These are phyloP conservation scores for Strobilomyces confusus DNA, from an alignment of 768 basidiomycete genomes.

Conservation along the genomic window DNA sequence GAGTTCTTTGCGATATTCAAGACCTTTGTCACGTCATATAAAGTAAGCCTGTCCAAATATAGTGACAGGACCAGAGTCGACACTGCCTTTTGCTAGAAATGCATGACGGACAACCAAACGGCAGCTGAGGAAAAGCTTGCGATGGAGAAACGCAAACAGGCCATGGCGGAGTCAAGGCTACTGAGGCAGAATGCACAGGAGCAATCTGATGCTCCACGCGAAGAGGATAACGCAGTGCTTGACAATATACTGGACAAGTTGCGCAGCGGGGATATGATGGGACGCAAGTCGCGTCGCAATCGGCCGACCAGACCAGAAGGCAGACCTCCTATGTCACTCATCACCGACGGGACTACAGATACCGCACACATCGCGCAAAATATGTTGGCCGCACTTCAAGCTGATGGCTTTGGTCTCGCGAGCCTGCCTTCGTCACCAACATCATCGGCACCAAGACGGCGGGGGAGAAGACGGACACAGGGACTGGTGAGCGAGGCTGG, in stretches of 20 bases:
- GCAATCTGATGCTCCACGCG: constrained; percentile 38
- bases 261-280: constrained; percentile 62
- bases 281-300: constrained; percentile 50
- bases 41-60: constrained; percentile 39
- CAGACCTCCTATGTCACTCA: constrained; percentile 20
- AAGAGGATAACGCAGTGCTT: constrained; percentile 55
- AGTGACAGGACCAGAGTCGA: constrained; percentile 3
- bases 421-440: constrained; percentile 50
- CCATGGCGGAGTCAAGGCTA: constrained; percentile 58
- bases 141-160: constrained; percentile 63
- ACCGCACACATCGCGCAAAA: constrained; percentile 59
- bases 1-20: constrained; percentile 98
- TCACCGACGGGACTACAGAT: constrained; percentile 30
- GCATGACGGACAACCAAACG: constrained; percentile 73
- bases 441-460: constrained; percentile 28
- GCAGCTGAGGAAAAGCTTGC: constrained; percentile 68
- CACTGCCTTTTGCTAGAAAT: constrained; percentile 58
- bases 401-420: constrained; percentile 54
- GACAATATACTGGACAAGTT: constrained; percentile 72
- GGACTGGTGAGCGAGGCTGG: constrained; percentile 36
- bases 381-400: constrained; percentile 72
- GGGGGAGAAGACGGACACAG: constrained; percentile 25
- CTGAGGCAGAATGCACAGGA: constrained; percentile 49
- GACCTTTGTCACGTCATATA: constrained; percentile 93
- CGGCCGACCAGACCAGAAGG: constrained; percentile 38